A percentile compares a stretch with the other conserved stretches of the same genome.
Evolutionary conservation across 2,329 filamentous ascomycete species (phyloP).

Genomic region (Epicoccum nigrum): DNA sequence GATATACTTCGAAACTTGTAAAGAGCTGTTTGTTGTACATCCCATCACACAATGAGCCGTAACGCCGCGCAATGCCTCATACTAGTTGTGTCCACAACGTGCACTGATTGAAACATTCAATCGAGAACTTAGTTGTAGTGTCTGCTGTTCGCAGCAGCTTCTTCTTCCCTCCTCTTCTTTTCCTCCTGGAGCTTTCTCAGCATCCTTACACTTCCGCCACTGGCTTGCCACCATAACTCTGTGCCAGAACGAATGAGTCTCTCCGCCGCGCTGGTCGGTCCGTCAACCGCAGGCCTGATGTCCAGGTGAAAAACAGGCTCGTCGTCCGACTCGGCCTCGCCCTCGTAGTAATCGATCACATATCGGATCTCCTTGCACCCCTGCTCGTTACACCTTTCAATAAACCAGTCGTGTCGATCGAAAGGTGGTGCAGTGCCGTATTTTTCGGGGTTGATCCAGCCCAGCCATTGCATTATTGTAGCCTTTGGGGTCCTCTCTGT

Average conservation of each 20-base stretch:
- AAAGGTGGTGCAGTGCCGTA: slow-evolving; percentile 87
- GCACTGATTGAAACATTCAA: neutral
- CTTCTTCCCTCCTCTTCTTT: slow-evolving; percentile 39
- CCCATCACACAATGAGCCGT: slow-evolving; percentile 4
- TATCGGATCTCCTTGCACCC: slow-evolving; percentile 81
- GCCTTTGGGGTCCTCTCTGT: slow-evolving; percentile 92
- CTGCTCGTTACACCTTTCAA: slow-evolving; percentile 73
- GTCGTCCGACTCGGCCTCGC: slow-evolving; percentile 78
- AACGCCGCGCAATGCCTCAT: slow-evolving; percentile 21
- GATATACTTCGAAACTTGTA: neutral
- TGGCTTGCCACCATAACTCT: slow-evolving; percentile 91
- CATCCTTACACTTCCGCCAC: slow-evolving; percentile 69
- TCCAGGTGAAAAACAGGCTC: slow-evolving; percentile 97
- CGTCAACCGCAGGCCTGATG: slow-evolving; percentile 85
- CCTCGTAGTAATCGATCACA: slow-evolving; percentile 96
- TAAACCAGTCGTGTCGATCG: slow-evolving; percentile 97
- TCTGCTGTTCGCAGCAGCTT: slow-evolving; percentile 26
- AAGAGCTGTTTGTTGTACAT: slow-evolving; percentile 7
- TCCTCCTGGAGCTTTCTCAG: slow-evolving; percentile 43
- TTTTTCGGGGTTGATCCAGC: slow-evolving; percentile 76
- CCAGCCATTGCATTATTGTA: slow-evolving; percentile 79
- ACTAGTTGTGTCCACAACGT: neutral
- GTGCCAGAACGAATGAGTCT: slow-evolving; percentile 86
- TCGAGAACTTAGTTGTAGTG: slow-evolving; percentile 32
- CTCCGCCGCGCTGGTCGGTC: slow-evolving; percentile 80